phyloP scores from a whole-genome alignment of 75 land plant species.

The Cunninghamia lanceolata region DNA sequence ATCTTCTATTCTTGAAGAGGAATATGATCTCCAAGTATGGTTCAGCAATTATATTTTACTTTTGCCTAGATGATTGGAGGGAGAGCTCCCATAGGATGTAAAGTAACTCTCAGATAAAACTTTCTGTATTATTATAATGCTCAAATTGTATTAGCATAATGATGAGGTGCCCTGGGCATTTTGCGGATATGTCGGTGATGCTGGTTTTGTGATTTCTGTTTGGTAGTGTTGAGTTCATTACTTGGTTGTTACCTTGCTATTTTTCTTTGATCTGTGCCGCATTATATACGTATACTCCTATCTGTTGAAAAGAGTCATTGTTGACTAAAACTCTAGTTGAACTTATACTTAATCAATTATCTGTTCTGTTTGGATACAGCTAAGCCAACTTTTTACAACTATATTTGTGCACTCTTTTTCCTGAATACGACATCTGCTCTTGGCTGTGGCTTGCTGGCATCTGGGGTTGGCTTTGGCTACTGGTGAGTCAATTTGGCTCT shows the following conservation, averaged over 20 bases:
- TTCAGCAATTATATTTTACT: neutral
- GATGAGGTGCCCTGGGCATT: neutral
- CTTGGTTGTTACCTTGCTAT: neutral
- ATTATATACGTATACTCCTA: neutral
- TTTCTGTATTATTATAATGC: too few species aligned
- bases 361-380: conserved; percentile 49
- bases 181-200: neutral
- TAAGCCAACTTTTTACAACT: conserved; percentile 93
- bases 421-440: conserved; percentile 53
- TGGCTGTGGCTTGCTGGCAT: conserved; percentile 67
- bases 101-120: too few species aligned
- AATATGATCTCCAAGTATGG: neutral
- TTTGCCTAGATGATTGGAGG: neutral
- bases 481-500: conserved; percentile 46
- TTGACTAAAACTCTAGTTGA: neutral
- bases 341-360: neutral
- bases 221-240: neutral
- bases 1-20: neutral
- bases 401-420: conserved; percentile 60
- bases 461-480: conserved; percentile 83
- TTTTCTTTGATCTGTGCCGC: neutral
- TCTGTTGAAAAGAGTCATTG: too few species aligned
- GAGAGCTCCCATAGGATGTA: neutral
- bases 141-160: neutral
- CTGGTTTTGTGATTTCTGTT: neutral